Base-by-base conservation (phyloP, 2,329 filamentous ascomycete genomes). In the Coniochaeta ligniaria region DNA sequence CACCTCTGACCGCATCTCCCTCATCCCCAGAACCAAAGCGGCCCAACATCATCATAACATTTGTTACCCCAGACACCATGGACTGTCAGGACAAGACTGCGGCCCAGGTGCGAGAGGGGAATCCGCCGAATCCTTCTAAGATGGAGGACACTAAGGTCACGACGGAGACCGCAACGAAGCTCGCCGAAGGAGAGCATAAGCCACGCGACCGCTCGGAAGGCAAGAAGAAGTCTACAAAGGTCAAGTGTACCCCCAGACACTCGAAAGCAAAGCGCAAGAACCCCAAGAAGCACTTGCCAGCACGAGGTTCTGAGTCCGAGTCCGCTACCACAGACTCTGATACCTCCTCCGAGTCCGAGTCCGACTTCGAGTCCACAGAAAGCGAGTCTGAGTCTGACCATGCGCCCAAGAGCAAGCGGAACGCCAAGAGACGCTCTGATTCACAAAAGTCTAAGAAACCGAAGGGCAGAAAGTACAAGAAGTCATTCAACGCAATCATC, bases 381-480 rank as follows among this genome's bases (percentile, higher is more conserved):
- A 66, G 62, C 35, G 61, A 61, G 31, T 66, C 66, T 0, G 68
- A 66, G 9, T 67, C 63, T 7, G 66, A 63, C 28, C 31, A 33
- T 33, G 31, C 5, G 31, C 9, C 31, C 9, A 68, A 67, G 60
- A 73, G 70, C 61, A 72, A 70, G 62, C 65, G 65, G 22, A 31
- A 59, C 7, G 57, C 64, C 28, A 74, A 71, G 65, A 73, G 71
- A 59, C 71, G 69, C 2, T 66, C 67, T 26, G 67, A 69, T 17
- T n/a, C 60, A 6, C 66, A 66, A 12, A 73, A 70, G 55, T 24
- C 63, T 35, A 73, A 70, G 63, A 71, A 69, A 59, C 70, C 69
- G 17, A 41, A 41, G 36, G 36, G 12, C 36, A n/a, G 36, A 33
- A 33, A 33, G 31, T 9, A 33, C 31, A 33, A 33, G 9, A 33